phyloP scores from a whole-genome alignment of 768 basidiomycete genomes.

The Calocera cornea region DNA sequence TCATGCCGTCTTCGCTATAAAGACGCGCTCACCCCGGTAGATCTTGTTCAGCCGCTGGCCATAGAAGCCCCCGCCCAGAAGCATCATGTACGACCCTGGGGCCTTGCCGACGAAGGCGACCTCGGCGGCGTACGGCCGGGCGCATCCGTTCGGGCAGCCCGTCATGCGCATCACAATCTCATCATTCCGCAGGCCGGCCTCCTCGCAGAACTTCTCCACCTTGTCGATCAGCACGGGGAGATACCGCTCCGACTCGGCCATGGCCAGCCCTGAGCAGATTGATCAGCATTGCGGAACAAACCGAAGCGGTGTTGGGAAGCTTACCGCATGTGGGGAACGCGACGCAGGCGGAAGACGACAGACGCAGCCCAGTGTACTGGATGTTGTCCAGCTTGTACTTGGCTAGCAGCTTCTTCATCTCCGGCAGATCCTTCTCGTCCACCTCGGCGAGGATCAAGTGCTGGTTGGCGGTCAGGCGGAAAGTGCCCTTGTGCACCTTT shows the following conservation, averaged over 20 bases:
- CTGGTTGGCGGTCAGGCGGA: conserved; percentile 91
- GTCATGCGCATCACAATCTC: conserved; percentile 98
- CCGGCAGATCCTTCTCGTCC: conserved; percentile 50
- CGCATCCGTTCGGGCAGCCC: conserved; percentile 89
- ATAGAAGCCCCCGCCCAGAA: conserved; percentile 89
- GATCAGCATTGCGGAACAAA: neutral
- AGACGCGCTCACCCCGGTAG: conserved; percentile 56
- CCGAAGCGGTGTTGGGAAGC: conserved; percentile 13
- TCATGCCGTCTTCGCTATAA: neutral
- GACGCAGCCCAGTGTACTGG: conserved; percentile 57
- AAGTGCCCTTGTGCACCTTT: conserved; percentile 82
- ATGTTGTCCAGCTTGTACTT: conserved; percentile 87
- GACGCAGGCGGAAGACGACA: conserved; percentile 91
- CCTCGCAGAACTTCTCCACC: conserved; percentile 88
- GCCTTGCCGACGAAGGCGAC: conserved; percentile 96
- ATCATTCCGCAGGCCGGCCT: conserved; percentile 84
- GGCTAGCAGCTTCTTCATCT: conserved; percentile 64
- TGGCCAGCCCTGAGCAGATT: conserved; percentile 42
- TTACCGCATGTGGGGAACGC: conserved; percentile 87
- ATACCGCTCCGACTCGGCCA: conserved; percentile 75
- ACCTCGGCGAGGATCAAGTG: conserved; percentile 83
- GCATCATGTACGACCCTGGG: conserved; percentile 81
- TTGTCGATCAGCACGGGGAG: conserved; percentile 85
- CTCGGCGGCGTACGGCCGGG: conserved; percentile 88
- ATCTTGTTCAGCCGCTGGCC: conserved; percentile 95